Percentiles rank a stretch among this genome's conserved stretches.
phyloP scores from a whole-genome alignment of 345 rosid genomes.

The Lumnitzera littorea region DNA sequence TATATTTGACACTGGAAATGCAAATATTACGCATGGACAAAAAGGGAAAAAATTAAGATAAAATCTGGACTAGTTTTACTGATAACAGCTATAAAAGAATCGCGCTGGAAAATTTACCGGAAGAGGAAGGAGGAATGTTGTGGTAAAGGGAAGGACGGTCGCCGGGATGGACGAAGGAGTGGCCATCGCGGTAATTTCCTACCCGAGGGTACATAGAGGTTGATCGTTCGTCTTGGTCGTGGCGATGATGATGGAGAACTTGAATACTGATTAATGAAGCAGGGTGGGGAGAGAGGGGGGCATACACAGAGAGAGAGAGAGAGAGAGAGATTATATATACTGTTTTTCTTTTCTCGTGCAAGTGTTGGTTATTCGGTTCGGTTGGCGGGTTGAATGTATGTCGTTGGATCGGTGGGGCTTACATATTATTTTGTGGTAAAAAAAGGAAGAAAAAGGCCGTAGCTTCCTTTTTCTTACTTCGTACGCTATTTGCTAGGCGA shows the following conservation, averaged over 20 bases:
- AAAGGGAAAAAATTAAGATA: not conserved
- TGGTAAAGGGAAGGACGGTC: conserved; percentile 37
- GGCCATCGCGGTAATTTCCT: conserved; percentile 41
- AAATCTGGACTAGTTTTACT: not conserved
- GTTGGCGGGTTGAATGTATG: no score
- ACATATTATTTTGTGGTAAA: no score
- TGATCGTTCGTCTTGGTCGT: conserved; percentile 47
- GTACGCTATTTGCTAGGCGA: no score
- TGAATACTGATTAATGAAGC: conserved; percentile 18
- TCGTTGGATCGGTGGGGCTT: no score
- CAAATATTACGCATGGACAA: conserved; percentile 3
- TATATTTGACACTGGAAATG: not conserved
- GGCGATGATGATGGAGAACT: conserved; percentile 29
- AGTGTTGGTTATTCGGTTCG: no score
- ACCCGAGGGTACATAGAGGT: conserved; percentile 53
- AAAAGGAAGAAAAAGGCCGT: no score
- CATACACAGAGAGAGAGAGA: conserved; percentile 41
- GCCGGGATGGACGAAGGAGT: conserved; percentile 27
- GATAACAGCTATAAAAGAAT: not conserved
- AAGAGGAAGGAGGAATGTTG: conserved; percentile 22
- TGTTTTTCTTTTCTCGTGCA: no score
- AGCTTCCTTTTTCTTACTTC: no score
- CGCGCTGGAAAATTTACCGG: conserved; percentile 29
- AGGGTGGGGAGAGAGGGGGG: no score
- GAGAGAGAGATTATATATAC: not conserved